Conservation (phyloP, 2,329 filamentous ascomycete species). For the Orbilia ellipsospora region DNA sequence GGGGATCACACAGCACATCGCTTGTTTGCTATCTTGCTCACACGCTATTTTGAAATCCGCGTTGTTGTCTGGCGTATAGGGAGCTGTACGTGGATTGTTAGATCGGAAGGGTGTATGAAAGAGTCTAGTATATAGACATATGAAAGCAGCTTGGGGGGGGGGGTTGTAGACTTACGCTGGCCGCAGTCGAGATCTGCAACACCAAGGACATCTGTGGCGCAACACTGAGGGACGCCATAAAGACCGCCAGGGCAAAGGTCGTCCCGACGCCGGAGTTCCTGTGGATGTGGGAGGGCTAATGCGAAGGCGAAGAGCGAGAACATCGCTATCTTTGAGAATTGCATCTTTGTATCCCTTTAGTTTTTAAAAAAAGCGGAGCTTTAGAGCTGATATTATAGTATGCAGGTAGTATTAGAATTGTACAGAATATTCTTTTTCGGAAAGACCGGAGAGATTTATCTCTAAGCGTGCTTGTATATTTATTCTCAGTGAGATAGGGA, state of each 20-base stretch:
- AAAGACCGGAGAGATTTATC: too few species aligned
- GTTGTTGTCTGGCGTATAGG: not conserved
- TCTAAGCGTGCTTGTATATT: too few species aligned
- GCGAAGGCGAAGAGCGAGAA: too few species aligned
- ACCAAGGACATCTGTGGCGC: constrained; percentile 71
- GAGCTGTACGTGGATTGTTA: not conserved
- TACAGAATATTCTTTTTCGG: too few species aligned
- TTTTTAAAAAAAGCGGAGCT: too few species aligned
- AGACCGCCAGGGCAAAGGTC: constrained; percentile 63
- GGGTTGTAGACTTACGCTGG: constrained; percentile 64
- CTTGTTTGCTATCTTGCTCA: not conserved
- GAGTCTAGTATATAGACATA: not conserved
- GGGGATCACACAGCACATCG: not conserved
- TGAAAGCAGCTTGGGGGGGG: not conserved
- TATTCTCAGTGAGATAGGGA: too few species aligned
- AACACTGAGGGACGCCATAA: constrained; percentile 68
- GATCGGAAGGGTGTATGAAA: not conserved
- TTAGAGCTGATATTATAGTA: too few species aligned
- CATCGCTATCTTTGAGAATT: too few species aligned
- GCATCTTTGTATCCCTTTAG: too few species aligned
- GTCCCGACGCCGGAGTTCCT: too few species aligned
- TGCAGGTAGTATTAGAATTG: too few species aligned
- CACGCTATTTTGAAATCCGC: not conserved
- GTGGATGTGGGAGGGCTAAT: too few species aligned
- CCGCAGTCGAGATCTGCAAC: constrained; percentile 70